Evolutionary conservation across 225 moss, liverwort and hornwort genomes (phyloP), one percentile per base, ranked within the genome.

Genomic region (Antitrichia curtipendula): DNA sequence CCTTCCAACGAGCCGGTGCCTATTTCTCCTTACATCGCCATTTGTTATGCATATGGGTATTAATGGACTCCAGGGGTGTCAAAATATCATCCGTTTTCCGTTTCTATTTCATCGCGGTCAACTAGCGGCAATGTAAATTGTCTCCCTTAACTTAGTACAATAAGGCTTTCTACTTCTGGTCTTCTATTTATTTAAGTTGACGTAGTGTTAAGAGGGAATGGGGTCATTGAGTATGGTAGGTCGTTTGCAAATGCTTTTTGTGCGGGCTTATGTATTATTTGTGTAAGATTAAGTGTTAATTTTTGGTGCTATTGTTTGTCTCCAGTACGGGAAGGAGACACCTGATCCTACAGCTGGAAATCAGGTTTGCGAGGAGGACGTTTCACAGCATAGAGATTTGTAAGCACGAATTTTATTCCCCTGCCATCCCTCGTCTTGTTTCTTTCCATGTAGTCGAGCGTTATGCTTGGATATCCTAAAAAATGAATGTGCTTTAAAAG

Each of bases 31-130:
- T 89, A 79, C 56, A 89, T 85, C 78, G 87, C 89, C 90, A 85
- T 92, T 90, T 90, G 61, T 89, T 92, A 82, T 90, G 87, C 92
- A 85, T 90, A 87, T 90, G 90, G 84, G 87, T 90, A 74, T 89
- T 85, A 77, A 81, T 87, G 90, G 87, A 85, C 84, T 92, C 85
- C 85, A 82, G 92, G 85, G 82, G 82, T 89, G 89, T 92, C 90
- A 87, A 60, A 80, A 81, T 88, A 87, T 87, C 90, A 88, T 89
- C 85, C 82, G 17, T 92, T 92, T 92, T 89, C 84, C 88, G 78
- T 82, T 80, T 92, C 82, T 90, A 61, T 85, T 82, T 82, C 72
- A 73, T 89, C 77, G 65, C 89, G 82, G 78, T 90, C 90, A 92
- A 86, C 85, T 90, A 85, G 89, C 76, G 78, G 82, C 88, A 90